Evolutionary conservation across 176 grass and related monocot genomes (phyloP), one percentile per base, ranked within the genome.

Genomic region (Pontederia crassipes): DNA sequence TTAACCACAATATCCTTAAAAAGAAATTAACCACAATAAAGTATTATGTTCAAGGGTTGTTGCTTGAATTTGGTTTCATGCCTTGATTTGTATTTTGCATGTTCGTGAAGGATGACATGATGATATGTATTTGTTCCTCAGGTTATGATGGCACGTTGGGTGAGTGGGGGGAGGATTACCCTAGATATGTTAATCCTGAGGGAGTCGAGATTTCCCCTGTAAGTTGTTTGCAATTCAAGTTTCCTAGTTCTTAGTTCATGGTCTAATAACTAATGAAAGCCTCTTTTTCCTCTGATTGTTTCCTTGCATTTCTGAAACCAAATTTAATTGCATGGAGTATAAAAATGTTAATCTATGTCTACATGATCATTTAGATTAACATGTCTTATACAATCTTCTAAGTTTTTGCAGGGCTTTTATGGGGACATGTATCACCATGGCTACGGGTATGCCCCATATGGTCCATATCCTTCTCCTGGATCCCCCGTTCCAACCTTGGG

Each of bases 401-500:
- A 14, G 15, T 50, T 8, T 46, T 28, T 65, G 55, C 82, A 89
- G 85, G 89, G 79, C 67, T 69, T 67, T 69, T 89, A 95, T 70
- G 79, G 84, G 54, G 89, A 94, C 50, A 68, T 82, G 68, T 87
- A 84, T 53, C 62, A 65, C 15, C 62, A 65, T 28, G 46, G 58
- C 9, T 88, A 80, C 66, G 69, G 79, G 27, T 89, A 95, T 82
- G 73, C 85, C 46, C 77, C 77, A 17, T 89, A 85, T 59, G 66
- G 78, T 55, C 66, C 72, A 61, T 81, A 81, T 54, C 51, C 78
- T 63, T 61, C 78, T 50, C 62, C 62, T 52, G 71, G 64, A 45
- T 80, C 78, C 18, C 71, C 78, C 49, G 54, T 73, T 55, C 46
- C 88, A 11, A 72, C 84, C 45, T 45, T 82, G 48, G 75, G 74